Conservation (phyloP, 495 filamentous ascomycete genomes). For the Neurospora pannonica region DNA sequence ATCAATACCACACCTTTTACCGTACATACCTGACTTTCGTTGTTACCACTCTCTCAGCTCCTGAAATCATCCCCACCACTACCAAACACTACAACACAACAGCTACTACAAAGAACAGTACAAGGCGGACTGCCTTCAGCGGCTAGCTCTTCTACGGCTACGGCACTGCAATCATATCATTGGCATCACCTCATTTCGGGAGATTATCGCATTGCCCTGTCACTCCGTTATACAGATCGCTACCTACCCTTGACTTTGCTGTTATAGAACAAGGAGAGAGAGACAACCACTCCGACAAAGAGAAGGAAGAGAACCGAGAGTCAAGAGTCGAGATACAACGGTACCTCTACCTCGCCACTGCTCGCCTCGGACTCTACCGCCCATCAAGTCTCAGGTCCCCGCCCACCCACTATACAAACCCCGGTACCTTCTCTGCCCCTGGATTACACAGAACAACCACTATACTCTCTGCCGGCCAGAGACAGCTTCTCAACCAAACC, state of each 20-base stretch:
- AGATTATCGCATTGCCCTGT: not conserved
- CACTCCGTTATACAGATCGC: not conserved
- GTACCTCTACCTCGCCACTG: too few relatives aligned
- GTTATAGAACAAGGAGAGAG: not conserved
- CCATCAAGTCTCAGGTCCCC: not conserved
- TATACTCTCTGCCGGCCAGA: conserved; percentile 7
- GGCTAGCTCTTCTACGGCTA: not conserved
- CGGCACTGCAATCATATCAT: not conserved
- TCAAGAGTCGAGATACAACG: not conserved
- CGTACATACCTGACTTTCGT: not conserved
- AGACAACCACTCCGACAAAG: not conserved
- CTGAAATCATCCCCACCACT: not conserved
- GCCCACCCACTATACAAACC: not conserved
- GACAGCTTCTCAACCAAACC: not conserved
- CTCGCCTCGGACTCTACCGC: not conserved
- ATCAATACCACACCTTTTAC: not conserved
- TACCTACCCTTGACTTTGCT: not conserved
- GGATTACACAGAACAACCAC: conserved; percentile 5
- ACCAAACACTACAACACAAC: not conserved
- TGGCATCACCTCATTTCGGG: not conserved
- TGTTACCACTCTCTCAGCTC: not conserved
- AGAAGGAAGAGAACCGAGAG: not conserved
- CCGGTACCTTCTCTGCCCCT: not conserved
- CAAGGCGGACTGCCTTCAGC: not conserved
- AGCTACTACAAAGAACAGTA: not conserved